phyloP scores from a whole-genome alignment of 768 basidiomycete species.

The Russula lepida region DNA sequence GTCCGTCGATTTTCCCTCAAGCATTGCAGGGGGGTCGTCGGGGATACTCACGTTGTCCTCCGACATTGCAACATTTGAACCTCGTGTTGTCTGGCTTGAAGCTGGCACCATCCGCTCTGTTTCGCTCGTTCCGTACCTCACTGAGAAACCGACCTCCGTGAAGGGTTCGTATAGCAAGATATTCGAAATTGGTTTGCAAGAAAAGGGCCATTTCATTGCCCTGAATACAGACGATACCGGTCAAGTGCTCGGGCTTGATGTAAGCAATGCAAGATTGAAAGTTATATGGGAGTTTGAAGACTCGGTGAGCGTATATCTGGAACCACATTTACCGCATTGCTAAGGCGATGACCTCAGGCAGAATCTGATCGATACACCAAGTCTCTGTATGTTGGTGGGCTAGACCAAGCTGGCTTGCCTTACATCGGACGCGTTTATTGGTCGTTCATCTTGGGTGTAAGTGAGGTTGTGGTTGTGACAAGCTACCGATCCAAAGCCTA shows the following conservation, averaged over 20 bases:
- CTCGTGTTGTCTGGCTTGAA: conserved; percentile 49
- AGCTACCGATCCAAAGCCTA: not conserved
- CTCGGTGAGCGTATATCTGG: conserved; percentile 34
- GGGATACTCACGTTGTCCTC: conserved; percentile 32
- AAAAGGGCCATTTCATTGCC: conserved; percentile 53
- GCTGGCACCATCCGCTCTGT: conserved; percentile 42
- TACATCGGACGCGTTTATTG: conserved; percentile 61
- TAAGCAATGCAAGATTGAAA: conserved; percentile 33
- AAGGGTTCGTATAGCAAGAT: conserved; percentile 45
- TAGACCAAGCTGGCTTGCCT: conserved; percentile 41
- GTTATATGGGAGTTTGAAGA: conserved; percentile 48
- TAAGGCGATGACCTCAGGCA: conserved; percentile 28
- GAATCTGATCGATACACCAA: conserved; percentile 35
- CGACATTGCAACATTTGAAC: conserved; percentile 19
- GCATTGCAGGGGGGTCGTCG: conserved; percentile 29
- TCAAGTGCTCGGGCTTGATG: conserved; percentile 44
- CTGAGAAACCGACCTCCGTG: conserved; percentile 37
- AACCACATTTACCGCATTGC: not conserved
- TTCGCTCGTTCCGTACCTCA: conserved; percentile 43
- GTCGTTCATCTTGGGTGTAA: conserved; percentile 48
- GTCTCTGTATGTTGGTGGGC: conserved; percentile 50
- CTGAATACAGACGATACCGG: conserved; percentile 47
- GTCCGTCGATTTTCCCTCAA: conserved; percentile 47
- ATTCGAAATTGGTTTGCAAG: conserved; percentile 51
- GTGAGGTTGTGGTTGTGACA: conserved; percentile 21